Evolutionary conservation across 768 basidiomycete species (phyloP).

Genomic region (Brasilioporus rufonigricans): DNA sequence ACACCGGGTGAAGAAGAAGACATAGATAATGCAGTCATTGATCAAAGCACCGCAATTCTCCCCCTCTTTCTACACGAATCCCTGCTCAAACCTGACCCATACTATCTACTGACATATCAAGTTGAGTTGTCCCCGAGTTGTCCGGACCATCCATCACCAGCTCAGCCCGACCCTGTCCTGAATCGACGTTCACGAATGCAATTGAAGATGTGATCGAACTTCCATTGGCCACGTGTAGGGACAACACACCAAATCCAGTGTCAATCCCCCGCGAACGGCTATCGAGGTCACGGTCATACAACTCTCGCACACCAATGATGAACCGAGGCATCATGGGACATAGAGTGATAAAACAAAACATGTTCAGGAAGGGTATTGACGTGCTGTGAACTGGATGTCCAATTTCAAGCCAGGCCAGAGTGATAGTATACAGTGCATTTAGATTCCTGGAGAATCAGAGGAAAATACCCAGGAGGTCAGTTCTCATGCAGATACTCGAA

Average conservation of each 20-base stretch:
- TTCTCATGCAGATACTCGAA: no score
- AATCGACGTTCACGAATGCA: no score
- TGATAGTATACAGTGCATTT: not conserved
- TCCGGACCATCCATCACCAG: not conserved
- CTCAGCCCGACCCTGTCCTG: no score
- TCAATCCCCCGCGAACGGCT: not conserved
- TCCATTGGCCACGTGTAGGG: not conserved
- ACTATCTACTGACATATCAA: not conserved
- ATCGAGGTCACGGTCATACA: not conserved
- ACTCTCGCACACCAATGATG: no score
- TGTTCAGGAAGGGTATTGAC: not conserved
- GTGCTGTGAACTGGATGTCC: no score
- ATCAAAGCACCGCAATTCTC: no score
- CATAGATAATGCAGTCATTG: no score
- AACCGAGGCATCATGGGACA: not conserved
- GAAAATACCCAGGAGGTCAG: not conserved
- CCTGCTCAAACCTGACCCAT: no score
- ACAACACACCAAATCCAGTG: slow-evolving; percentile 2
- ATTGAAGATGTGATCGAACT: not conserved
- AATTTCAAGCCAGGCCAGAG: not conserved
- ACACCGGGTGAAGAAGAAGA: no score
- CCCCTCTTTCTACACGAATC: no score
- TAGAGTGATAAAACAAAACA: not conserved
- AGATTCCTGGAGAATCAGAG: not conserved
- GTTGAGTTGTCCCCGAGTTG: not conserved